Base-by-base conservation (phyloP, 2,329 filamentous ascomycete species). In the Didymella pinodella region DNA sequence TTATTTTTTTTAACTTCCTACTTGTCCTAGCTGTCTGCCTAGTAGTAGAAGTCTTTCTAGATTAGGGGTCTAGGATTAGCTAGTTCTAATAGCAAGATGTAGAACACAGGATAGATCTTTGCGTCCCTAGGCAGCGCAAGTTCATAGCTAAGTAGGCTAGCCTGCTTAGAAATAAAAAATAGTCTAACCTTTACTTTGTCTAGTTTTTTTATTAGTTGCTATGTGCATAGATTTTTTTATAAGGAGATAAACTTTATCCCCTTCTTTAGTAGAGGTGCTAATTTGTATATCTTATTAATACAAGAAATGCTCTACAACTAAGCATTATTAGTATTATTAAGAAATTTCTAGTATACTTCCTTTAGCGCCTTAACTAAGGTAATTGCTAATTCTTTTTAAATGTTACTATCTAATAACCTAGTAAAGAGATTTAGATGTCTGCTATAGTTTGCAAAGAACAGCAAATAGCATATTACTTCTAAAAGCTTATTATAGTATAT, bases 121-220 rank as follows among this genome's bases (percentile, higher is more conserved):
- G 1, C 18, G 1, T 18, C 18, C 18, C 1, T 18, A 18, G 18
- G 18, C 18, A 18, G 18, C 18, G 18, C 18, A 1, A 18, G 18
- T 18, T 18, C 1, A 18, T 18, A 18, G 18, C 1, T 18, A 18
- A 18, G 1, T 18, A 1, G 18, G 18, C 18, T 18, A 18, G 1
- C 1, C 1, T 18, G 18, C 18, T 1, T 18, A 18, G 18, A 18
- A 18, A 18, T 18, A 1, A 18, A 18, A 18, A 18, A 18, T 18
- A 18, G 18, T 18, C 18, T 18, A 1, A 18, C 18, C 18, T 18
- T 18, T 1, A 18, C 18, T 18, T 18, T 18, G 6, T 48, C 18
- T 48, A 48, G 34, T 28, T 48, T 48, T 40, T 48, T 48, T 48
- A 38, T 48, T 48, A 48, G 47, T 48, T 20, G 7, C 10, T 18